Conservation (phyloP, 768 basidiomycete species). For the Roridomyces roridus region DNA sequence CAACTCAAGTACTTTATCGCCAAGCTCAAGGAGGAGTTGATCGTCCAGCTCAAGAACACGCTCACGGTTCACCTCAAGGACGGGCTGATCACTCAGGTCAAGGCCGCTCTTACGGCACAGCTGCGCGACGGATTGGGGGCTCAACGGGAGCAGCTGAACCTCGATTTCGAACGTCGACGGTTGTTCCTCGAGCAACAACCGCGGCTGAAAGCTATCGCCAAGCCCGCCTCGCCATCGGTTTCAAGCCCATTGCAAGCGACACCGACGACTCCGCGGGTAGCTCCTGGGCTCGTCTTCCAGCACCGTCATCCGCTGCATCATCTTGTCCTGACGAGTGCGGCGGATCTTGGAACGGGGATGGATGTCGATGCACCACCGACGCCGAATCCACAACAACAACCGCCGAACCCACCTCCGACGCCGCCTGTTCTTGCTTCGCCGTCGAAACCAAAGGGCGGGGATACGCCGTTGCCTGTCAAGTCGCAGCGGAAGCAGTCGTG, state of each 20-base stretch:
- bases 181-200: slow-evolving; percentile 25
- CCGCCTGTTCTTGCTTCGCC: slow-evolving; percentile 8
- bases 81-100: slow-evolving; percentile 24
- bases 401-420: slow-evolving; percentile 10
- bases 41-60: slow-evolving; percentile 22
- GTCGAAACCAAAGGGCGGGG: slow-evolving; percentile 19
- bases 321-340: slow-evolving; percentile 14
- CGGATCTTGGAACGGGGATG: slow-evolving; percentile 8
- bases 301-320: slow-evolving; percentile 25
- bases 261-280: slow-evolving; percentile 11
- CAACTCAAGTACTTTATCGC: slow-evolving; percentile 26
- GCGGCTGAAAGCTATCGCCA: slow-evolving; percentile 5
- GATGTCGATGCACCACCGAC: slow-evolving; percentile 15
- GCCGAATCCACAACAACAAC: no score
- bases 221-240: slow-evolving; percentile 13
- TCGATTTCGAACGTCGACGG: slow-evolving; percentile 25
- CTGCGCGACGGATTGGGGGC: slow-evolving; percentile 24
- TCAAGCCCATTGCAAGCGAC: slow-evolving; percentile 14
- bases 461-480: slow-evolving; percentile 23
- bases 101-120: slow-evolving; percentile 24
- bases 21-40: slow-evolving; percentile 27
- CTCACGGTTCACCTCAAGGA: slow-evolving; percentile 26
- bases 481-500: slow-evolving; percentile 27
- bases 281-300: slow-evolving; percentile 19
- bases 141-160: slow-evolving; percentile 26